Evolutionary conservation across 2,329 filamentous ascomycete genomes (phyloP).

Genomic region (Colletotrichum tofieldiae): DNA sequence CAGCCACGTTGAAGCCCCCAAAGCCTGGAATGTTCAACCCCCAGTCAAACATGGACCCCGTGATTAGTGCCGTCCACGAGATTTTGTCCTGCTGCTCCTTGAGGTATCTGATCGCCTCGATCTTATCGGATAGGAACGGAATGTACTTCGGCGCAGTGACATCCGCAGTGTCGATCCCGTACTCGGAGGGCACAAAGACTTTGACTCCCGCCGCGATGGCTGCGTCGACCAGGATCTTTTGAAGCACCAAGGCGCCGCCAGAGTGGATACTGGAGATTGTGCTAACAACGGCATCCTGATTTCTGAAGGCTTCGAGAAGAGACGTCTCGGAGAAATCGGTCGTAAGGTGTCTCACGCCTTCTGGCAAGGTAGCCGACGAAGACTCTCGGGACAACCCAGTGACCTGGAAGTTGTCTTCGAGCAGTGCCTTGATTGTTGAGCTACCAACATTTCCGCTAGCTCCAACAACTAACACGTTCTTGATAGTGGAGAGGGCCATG

Average conservation of each 20-base stretch:
- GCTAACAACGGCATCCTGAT: conserved; percentile 3
- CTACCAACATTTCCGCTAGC: conserved; percentile 15
- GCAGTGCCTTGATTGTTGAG: conserved; percentile 4
- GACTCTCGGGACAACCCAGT: conserved; percentile 12
- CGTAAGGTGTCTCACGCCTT: neutral
- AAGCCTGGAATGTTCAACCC: conserved; percentile 6
- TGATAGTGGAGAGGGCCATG: neutral
- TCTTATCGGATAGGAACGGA: neutral
- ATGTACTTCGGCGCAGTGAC: neutral
- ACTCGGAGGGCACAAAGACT: conserved; percentile 25
- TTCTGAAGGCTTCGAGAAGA: neutral
- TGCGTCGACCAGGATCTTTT: conserved; percentile 9
- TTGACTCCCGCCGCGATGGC: conserved; percentile 16
- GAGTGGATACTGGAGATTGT: neutral
- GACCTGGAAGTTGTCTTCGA: conserved; percentile 9
- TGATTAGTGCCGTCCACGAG: conserved; percentile 9
- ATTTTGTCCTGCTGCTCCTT: neutral
- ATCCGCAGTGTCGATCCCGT: conserved; percentile 16
- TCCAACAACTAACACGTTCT: conserved; percentile 16
- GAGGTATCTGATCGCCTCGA: conserved; percentile 7
- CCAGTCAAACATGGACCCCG: conserved; percentile 22
- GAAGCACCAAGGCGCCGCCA: neutral
- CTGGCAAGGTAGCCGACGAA: neutral
- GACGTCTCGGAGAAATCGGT: conserved; percentile 7
- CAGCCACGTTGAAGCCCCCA: conserved; percentile 16